phyloP scores from a whole-genome alignment of 2,329 filamentous ascomycete genomes.

The Ophiostoma himal-ulmi region DNA sequence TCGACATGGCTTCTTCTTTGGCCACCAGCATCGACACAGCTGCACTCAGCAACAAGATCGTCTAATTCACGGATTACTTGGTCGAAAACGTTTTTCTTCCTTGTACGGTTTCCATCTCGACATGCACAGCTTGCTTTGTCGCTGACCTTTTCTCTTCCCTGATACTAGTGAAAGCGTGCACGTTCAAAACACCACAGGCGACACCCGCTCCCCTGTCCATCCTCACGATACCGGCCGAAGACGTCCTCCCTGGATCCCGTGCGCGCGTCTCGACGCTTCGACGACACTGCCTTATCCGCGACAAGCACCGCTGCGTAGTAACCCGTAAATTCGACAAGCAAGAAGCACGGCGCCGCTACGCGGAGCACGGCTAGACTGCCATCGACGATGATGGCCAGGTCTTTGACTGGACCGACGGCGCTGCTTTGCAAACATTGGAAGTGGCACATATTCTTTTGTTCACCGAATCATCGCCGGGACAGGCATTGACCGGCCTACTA shows the following conservation, averaged over 20 bases:
- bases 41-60: not conserved
- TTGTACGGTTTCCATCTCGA: not conserved
- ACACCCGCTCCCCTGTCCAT: constrained; percentile 10
- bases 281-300: constrained; percentile 13
- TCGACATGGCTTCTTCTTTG: constrained; percentile 6
- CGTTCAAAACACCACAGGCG: constrained; percentile 2
- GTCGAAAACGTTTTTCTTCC: constrained; percentile 12
- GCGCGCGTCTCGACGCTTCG: constrained; percentile 11
- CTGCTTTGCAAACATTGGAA: constrained; percentile 9
- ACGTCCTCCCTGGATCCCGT: not conserved
- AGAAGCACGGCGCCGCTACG: constrained; percentile 7
- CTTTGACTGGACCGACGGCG: constrained; percentile 3
- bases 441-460: constrained; percentile 14
- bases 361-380: constrained; percentile 1
- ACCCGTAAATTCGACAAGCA: constrained; percentile 9
- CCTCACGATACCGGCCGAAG: constrained; percentile 8
- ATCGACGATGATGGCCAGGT: constrained; percentile 3
- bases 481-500: constrained; percentile 16
- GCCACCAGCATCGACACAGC: constrained; percentile 6
- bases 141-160: constrained; percentile 10
- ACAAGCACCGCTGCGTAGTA: constrained; percentile 16
- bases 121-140: not conserved
- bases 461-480: constrained; percentile 9
- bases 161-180: constrained; percentile 8
- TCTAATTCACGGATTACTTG: constrained; percentile 14